Base-by-base conservation (phyloP, 2,329 filamentous ascomycete genomes). In the Botrytis galanthina region DNA sequence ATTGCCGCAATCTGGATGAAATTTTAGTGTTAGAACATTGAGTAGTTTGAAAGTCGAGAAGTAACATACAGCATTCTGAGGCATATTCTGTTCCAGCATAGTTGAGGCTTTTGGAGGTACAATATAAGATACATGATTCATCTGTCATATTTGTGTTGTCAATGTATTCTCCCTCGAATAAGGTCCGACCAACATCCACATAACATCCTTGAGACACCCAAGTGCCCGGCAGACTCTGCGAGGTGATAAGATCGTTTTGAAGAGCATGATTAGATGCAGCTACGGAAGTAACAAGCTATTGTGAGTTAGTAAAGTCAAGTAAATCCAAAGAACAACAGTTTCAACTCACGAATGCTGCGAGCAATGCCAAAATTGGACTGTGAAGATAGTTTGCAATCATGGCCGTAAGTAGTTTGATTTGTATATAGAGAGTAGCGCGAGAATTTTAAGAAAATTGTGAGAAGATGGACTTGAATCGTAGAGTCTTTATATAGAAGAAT, bases 81-180 rank as follows among this genome's bases (percentile, higher is more conserved):
- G 74, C 73, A 35, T 79, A 81, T 73, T 80, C 79, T 5, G 75
- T 77, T 26, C 79, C 80, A 4, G 79, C 79, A 70, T 77, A 80
- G 22, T 75, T 77, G 68, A 75, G 78, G 5, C 74, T 76, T 6
- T 70, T 63, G 8, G 62, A 66, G 26, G 62, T 74, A 71, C 79
- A 81, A 67, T 78, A 80, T 14, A 74, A 68, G 63, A 80, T 77
- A 51, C 80, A 80, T 26, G 74, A 71, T 51, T 78, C 78, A n/a
- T 75, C 74, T 0, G 80, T 81, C 78, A 78, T 78, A 18, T 66
- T 73, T 26, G 73, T 68, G 69, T 37, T 74, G 67, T 75, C 74
- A 14, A 61, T 62, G 39, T 78, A 79, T 22, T 73, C 73, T 29
- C 68, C 70, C 7, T 75, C 75, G n/a, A 70, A 67, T 20, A 80